Evolutionary conservation across 495 filamentous ascomycete genomes (phyloP).

Genomic region (Aspergillus campestris): DNA sequence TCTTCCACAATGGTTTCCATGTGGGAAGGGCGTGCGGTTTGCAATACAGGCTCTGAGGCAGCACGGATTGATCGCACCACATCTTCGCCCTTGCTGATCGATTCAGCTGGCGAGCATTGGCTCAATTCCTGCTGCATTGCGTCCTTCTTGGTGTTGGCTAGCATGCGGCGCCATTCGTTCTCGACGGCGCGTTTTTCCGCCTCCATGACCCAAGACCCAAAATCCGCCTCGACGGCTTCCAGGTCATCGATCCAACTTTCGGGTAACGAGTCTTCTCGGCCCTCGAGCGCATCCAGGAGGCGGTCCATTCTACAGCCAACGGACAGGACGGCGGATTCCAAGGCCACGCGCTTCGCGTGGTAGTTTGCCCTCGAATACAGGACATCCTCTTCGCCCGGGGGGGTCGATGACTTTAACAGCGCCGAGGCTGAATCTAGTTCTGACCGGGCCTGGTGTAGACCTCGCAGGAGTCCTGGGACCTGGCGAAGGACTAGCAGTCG

Average conservation of each 20-base stretch:
- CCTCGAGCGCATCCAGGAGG: conserved; percentile 80
- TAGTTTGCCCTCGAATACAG: conserved; percentile 44
- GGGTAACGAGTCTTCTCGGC: conserved; percentile 71
- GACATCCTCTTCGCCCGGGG: conserved; percentile 8
- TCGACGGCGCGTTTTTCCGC: conserved; percentile 37
- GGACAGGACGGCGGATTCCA: conserved; percentile 60
- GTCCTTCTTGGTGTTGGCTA: conserved; percentile 4
- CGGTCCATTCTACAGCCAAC: conserved; percentile 68
- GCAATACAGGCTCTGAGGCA: background rate
- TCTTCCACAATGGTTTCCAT: conserved; percentile 26
- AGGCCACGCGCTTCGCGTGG: conserved; percentile 49
- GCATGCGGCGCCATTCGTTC: conserved; percentile 31
- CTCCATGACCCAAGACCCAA: conserved; percentile 65
- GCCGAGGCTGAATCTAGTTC: conserved; percentile 56
- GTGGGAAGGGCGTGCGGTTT: conserved; percentile 1
- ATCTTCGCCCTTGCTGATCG: too few species aligned
- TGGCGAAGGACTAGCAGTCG: conserved; percentile 65
- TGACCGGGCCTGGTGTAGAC: conserved; percentile 53
- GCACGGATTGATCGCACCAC: background rate
- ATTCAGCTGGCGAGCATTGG: too few species aligned
- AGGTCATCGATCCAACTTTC: conserved; percentile 81
- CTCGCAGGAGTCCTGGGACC: conserved; percentile 58
- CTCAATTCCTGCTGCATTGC: background rate
- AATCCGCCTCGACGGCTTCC: conserved; percentile 72
- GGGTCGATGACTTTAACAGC: conserved; percentile 37